phyloP scores from a whole-genome alignment of 2,329 filamentous ascomycete genomes.

The Leptodontidium sp. region DNA sequence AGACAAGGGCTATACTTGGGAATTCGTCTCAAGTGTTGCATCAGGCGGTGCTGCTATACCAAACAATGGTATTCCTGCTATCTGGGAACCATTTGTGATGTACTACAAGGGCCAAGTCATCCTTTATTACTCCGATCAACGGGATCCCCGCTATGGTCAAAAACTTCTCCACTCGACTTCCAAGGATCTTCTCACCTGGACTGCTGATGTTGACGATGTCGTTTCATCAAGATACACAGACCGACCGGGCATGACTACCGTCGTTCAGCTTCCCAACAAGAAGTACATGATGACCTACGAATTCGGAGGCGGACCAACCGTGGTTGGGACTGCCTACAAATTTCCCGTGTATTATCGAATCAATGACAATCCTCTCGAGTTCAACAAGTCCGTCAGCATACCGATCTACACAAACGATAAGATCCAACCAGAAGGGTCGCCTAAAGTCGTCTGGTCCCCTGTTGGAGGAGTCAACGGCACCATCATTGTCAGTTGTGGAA shows the following conservation, averaged over 20 bases:
- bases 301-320: constrained; percentile 42
- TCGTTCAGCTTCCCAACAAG: constrained; percentile 61
- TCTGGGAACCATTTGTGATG: constrained; percentile 77
- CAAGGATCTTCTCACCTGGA: constrained; percentile 67
- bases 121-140: constrained; percentile 76
- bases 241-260: constrained; percentile 73
- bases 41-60: constrained; percentile 65
- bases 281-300: constrained; percentile 72
- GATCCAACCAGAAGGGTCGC: constrained; percentile 42
- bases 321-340: constrained; percentile 32
- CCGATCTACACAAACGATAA: constrained; percentile 41
- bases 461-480: constrained; percentile 44
- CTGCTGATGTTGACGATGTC: constrained; percentile 66
- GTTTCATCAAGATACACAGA: constrained; percentile 67
- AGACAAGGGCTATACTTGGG: constrained; percentile 68
- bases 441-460: constrained; percentile 44
- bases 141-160: constrained; percentile 70
- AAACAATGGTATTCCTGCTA: constrained; percentile 68
- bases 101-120: constrained; percentile 66
- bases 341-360: constrained; percentile 48
- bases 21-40: constrained; percentile 72
- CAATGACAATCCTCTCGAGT: constrained; percentile 42
- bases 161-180: constrained; percentile 67
- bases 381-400: constrained; percentile 38
- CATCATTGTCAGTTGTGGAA: constrained; percentile 43